A percentile compares a stretch with the other conserved stretches of the same genome.
These are phyloP conservation scores for Fulvia fulva DNA, from an alignment of 2,329 filamentous ascomycete species.

Conservation along the genomic window DNA sequence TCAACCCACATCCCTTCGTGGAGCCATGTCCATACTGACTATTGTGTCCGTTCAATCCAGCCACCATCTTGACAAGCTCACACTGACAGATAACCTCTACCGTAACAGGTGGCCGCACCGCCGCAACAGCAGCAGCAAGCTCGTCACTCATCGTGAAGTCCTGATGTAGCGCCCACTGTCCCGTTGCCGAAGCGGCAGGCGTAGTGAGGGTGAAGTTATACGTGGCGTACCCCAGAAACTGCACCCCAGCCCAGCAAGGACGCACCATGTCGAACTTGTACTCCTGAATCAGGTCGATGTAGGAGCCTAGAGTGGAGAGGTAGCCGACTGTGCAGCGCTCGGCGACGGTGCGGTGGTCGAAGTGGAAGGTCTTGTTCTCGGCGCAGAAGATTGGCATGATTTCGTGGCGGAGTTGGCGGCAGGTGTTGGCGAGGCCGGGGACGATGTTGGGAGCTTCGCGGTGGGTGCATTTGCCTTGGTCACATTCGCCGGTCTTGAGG, in stretches of 20 bases:
- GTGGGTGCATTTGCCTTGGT: constrained; percentile 20
- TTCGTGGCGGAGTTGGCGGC: constrained; percentile 25
- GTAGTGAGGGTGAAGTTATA: constrained; percentile 18
- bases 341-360: constrained; percentile 23
- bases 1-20: not conserved
- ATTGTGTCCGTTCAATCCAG: not conserved
- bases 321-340: constrained; percentile 22
- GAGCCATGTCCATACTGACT: not conserved
- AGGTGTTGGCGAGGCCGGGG: constrained; percentile 25
- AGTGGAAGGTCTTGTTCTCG: constrained; percentile 22
- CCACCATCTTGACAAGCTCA: constrained; percentile 1
- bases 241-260: constrained; percentile 9
- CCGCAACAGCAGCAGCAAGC: not conserved
- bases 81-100: constrained; percentile 12
- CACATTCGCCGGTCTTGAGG: constrained; percentile 16
- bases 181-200: not conserved
- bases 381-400: constrained; percentile 22
- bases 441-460: constrained; percentile 11
- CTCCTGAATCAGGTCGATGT: constrained; percentile 15
- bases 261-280: constrained; percentile 17
- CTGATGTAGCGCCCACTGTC: not conserved
- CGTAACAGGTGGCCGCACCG: not conserved
- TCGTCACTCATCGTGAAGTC: not conserved
- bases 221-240: constrained; percentile 10
- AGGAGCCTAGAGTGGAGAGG: constrained; percentile 16